These are phyloP conservation scores for Trifolium subterraneum DNA, from an alignment of 306 rosid species.

Conservation along the genomic window DNA sequence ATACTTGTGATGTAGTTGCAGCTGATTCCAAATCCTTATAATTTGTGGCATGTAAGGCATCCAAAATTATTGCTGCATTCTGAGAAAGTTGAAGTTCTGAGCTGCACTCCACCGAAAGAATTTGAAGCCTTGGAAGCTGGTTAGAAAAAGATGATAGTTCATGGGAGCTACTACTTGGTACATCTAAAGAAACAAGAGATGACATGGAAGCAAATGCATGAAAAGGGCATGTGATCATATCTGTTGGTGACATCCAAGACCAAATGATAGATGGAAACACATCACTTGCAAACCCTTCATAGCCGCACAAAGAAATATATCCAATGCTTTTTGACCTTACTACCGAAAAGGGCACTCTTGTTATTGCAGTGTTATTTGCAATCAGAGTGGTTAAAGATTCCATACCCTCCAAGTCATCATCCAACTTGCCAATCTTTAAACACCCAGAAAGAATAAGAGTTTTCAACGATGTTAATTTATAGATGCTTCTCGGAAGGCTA, in stretches of 20 bases:
- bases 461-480: not conserved
- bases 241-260: slow-evolving; percentile 7
- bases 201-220: not conserved
- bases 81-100: not conserved
- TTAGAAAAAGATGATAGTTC: not conserved
- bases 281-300: not conserved
- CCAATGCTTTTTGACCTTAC: slow-evolving; percentile 6
- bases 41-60: slow-evolving; percentile 11
- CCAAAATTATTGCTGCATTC: not conserved
- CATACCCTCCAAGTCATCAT: not conserved
- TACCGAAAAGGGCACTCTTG: not conserved
- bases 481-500: not conserved
- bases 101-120: slow-evolving; percentile 4
- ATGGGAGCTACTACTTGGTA: not conserved
- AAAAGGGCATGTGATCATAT: not conserved
- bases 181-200: not conserved
- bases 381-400: not conserved
- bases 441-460: not conserved
- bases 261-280: not conserved
- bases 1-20: no score
- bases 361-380: not conserved
- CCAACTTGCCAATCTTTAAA: not conserved
- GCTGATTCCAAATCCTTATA: not conserved
- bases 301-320: not conserved
- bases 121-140: slow-evolving; percentile 1